Evolutionary conservation across 495 filamentous ascomycete species (phyloP).

Genomic region (Penicillium taxi): DNA sequence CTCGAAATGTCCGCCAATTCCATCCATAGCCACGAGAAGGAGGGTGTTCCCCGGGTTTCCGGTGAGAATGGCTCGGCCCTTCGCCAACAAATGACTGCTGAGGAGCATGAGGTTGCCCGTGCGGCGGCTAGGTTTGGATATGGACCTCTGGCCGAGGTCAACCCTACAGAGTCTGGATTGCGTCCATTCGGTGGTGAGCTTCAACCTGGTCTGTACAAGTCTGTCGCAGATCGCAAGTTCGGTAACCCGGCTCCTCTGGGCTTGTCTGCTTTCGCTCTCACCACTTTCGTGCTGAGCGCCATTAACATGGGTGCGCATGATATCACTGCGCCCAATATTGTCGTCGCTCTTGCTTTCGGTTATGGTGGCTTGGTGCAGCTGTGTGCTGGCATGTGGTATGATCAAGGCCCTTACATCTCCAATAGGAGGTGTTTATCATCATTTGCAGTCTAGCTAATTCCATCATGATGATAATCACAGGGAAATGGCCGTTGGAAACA

Average conservation of each 20-base stretch:
- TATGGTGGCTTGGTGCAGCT: slow-evolving; percentile 90
- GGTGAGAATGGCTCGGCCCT: slow-evolving; percentile 13
- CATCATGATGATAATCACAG: slow-evolving; percentile 68
- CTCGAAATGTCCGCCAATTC: too few species aligned
- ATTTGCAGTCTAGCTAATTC: slow-evolving; percentile 1
- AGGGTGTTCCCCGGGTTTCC: slow-evolving; percentile 12
- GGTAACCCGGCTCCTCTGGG: slow-evolving; percentile 84
- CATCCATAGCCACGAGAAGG: slow-evolving; percentile 35
- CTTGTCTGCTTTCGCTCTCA: slow-evolving; percentile 85
- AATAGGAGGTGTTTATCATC: too few species aligned
- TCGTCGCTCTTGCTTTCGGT: slow-evolving; percentile 61
- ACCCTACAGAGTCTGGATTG: slow-evolving; percentile 53
- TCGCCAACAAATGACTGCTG: slow-evolving; percentile 33
- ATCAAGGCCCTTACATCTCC: slow-evolving; percentile 14
- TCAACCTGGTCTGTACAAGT: slow-evolving; percentile 85
- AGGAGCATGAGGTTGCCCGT: slow-evolving; percentile 40
- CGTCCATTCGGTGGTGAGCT: slow-evolving; percentile 93
- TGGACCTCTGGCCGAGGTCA: slow-evolving; percentile 62
- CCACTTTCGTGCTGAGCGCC: slow-evolving; percentile 83
- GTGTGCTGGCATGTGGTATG: slow-evolving; percentile 95
- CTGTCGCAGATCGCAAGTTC: slow-evolving; percentile 69
- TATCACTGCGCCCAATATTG: slow-evolving; percentile 56
- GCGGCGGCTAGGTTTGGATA: slow-evolving; percentile 47
- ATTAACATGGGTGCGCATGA: slow-evolving; percentile 69
- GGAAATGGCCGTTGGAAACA: slow-evolving; percentile 98